These are phyloP conservation scores for Alternaria dauci DNA, from an alignment of 2,329 filamentous ascomycete genomes.

Conservation along the genomic window DNA sequence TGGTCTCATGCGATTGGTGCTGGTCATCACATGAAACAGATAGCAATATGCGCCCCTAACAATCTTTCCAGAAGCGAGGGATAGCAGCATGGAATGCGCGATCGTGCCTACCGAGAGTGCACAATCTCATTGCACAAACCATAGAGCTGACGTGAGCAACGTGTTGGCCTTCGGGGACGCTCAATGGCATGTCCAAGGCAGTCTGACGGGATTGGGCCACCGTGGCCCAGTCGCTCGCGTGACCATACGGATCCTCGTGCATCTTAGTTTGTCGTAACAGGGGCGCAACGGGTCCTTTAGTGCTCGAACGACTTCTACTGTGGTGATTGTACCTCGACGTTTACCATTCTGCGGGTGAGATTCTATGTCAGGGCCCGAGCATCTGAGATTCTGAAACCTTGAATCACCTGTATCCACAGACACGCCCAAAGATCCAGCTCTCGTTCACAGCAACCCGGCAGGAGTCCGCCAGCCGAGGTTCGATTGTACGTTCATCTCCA, in stretches of 20 bases:
- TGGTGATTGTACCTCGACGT: neutral
- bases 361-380: neutral
- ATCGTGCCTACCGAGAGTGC: neutral
- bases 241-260: neutral
- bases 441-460: neutral
- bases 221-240: neutral
- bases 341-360: constrained; percentile 1
- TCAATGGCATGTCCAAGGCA: neutral
- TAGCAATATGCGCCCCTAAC: constrained; percentile 16
- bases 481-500: neutral
- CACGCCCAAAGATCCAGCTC: constrained; percentile 3
- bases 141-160: neutral
- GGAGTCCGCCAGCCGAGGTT: neutral
- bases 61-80: constrained; percentile 10
- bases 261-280: neutral
- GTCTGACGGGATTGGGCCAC: neutral
- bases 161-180: neutral
- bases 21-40: constrained; percentile 19
- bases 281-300: neutral
- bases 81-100: constrained; percentile 6
- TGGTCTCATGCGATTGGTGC: constrained; percentile 19
- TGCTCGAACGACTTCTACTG: neutral
- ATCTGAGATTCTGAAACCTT: neutral
- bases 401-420: neutral
- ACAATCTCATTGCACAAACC: neutral